These are phyloP conservation scores for Chalaropsis ovoidea DNA, from an alignment of 2,329 filamentous ascomycete species.

Conservation along the genomic window DNA sequence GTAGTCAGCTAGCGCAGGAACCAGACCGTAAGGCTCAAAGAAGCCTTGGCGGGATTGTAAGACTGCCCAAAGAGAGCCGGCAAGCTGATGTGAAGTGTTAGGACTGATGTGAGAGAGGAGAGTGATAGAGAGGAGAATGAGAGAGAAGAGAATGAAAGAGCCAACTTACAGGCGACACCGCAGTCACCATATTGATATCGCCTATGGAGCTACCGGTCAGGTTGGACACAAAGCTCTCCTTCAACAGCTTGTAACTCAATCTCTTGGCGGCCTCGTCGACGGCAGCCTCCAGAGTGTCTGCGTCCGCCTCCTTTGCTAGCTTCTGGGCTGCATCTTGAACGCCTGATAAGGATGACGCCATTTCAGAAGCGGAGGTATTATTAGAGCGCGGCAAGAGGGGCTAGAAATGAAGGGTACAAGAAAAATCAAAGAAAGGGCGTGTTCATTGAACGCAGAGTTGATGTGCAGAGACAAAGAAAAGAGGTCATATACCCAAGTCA, in stretches of 20 bases:
- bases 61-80: slow-evolving; percentile 77
- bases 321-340: slow-evolving; percentile 6
- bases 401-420: background rate
- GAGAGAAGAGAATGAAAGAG: background rate
- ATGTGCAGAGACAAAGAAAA: background rate
- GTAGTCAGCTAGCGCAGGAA: slow-evolving; percentile 69
- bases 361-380: background rate
- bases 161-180: slow-evolving; percentile 66
- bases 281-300: slow-evolving; percentile 33
- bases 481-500: background rate
- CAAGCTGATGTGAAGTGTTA: slow-evolving; percentile 45
- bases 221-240: slow-evolving; percentile 92
- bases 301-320: slow-evolving; percentile 15
- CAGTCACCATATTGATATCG: slow-evolving; percentile 80
- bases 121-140: background rate
- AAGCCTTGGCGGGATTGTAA: slow-evolving; percentile 75
- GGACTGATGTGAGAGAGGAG: slow-evolving; percentile 27
- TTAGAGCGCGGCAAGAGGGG: background rate
- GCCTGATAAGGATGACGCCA: slow-evolving; percentile 2
- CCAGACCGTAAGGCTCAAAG: slow-evolving; percentile 62
- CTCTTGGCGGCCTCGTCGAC: slow-evolving; percentile 27
- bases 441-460: background rate
- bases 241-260: slow-evolving; percentile 71
- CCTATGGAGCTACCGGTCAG: slow-evolving; percentile 70
- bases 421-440: background rate